Percentiles rank a stretch among this genome's conserved stretches.
phyloP scores from a whole-genome alignment of 73 alveolate genomes.

The Tetrahymena thermophila region DNA sequence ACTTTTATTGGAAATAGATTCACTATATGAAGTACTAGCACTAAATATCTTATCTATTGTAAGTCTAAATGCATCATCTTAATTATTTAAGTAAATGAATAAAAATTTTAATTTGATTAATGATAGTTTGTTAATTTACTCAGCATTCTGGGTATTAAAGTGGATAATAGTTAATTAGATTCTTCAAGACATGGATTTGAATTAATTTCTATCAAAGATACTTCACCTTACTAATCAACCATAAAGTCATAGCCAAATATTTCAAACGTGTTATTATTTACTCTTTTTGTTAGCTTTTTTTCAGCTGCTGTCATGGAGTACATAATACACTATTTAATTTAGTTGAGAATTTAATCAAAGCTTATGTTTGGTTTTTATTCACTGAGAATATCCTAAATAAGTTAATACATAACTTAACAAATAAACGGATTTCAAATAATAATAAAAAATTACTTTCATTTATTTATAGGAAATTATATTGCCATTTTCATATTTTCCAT shows the following conservation, averaged over 20 bases:
- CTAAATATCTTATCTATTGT: slow-evolving; percentile 34
- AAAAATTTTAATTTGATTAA: no score
- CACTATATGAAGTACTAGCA: neutral
- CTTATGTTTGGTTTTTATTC: slow-evolving; percentile 5
- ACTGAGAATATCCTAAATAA: slow-evolving; percentile 35
- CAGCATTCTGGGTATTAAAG: slow-evolving; percentile 27
- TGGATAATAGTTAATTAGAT: slow-evolving; percentile 18
- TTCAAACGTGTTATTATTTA: slow-evolving; percentile 38
- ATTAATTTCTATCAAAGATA: slow-evolving; percentile 31
- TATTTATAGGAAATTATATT: slow-evolving; percentile 14
- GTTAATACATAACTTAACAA: slow-evolving; percentile 35
- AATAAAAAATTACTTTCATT: neutral
- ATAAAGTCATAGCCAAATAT: slow-evolving; percentile 43
- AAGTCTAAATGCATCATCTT: slow-evolving; percentile 39
- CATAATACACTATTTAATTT: slow-evolving; percentile 39
- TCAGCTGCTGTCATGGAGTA: slow-evolving; percentile 49
- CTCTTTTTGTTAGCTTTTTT: slow-evolving; percentile 40
- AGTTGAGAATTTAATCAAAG: neutral
- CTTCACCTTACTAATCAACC: slow-evolving; percentile 34
- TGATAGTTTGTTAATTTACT: neutral
- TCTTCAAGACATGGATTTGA: slow-evolving; percentile 44
- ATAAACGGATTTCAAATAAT: neutral
- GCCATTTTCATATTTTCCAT: slow-evolving; percentile 78
- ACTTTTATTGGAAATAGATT: neutral
- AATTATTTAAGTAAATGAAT: no score